Percentiles rank a stretch among this genome's conserved stretches.
Evolutionary conservation across 495 filamentous ascomycete genomes (phyloP).

Genomic region (Talaromyces proteolyticus): DNA sequence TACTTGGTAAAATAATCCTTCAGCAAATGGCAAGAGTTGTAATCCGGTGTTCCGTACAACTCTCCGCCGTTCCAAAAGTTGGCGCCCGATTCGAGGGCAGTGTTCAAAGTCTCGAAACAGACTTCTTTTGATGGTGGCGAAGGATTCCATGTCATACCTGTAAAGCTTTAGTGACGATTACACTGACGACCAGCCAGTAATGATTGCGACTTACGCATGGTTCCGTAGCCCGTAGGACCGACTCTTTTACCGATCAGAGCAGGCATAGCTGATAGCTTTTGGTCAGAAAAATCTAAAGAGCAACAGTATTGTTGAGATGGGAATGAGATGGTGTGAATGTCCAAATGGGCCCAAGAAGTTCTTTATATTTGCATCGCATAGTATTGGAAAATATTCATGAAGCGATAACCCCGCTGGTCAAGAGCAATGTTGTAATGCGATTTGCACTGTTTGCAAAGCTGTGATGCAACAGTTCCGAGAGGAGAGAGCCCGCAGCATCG

Average conservation of each 20-base stretch:
- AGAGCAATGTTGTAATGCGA: too few species aligned
- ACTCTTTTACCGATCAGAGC: constrained; percentile 35
- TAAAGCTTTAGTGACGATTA: background rate
- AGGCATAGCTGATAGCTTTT: constrained; percentile 23
- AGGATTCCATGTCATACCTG: constrained; percentile 71
- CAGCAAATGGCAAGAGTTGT: constrained; percentile 57
- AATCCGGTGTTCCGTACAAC: constrained; percentile 67
- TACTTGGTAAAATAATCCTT: constrained; percentile 54
- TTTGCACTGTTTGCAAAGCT: too few species aligned
- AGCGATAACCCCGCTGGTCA: too few species aligned
- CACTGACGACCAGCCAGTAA: background rate
- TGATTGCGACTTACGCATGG: constrained; percentile 29
- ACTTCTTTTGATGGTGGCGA: constrained; percentile 51
- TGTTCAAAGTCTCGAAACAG: constrained; percentile 62
- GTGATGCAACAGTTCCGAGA: too few species aligned
- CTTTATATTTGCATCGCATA: too few species aligned
- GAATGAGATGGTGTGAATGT: too few species aligned
- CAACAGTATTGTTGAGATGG: background rate
- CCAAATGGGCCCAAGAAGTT: too few species aligned
- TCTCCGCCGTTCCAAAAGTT: constrained; percentile 81
- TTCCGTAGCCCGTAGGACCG: constrained; percentile 41
- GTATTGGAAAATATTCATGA: too few species aligned
- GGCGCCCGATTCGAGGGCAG: constrained; percentile 57
- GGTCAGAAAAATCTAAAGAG: background rate
- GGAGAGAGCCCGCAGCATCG: too few species aligned